Base-by-base conservation (phyloP, 495 filamentous ascomycete species). In the Penicillium salamii region DNA sequence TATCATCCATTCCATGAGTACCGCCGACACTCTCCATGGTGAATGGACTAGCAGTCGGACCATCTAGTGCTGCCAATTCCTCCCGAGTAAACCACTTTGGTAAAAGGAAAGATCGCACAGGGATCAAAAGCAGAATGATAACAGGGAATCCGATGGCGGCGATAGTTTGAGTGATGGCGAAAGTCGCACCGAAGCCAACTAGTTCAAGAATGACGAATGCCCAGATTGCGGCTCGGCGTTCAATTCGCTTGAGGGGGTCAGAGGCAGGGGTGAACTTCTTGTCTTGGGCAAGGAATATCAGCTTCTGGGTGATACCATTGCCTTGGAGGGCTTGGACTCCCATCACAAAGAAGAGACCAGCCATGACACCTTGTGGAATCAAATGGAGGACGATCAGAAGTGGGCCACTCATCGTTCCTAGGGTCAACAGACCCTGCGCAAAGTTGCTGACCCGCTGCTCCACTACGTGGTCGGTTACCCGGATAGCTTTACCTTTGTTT, bases 161-260 rank as follows among this genome's bases (percentile, higher is more conserved):
- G 41, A 96, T 89, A 0, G 92, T 96, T 68, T 97, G 91, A 7
- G 90, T 92, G 56, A 96, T 92, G n/a, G 90, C 91, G 63, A 97
- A 93, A 2, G 88, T 95, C 1, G 84, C 88, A 3, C 75, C 89
- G 58, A 97, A 93, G 1, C 88, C 90, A 24, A 88, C 12, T 5
- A 95, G 67, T 66, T 96, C 86, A n/a, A 91, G 64, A 12, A 67
- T 68, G 2, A 95, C 85, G 66, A 95, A 96, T 5, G 62, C 63
- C 86, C 88, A 95, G 53, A 95, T 76, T 2, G 84, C 82, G 8
- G 50, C 48, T 8, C 84, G 79, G 17, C 86, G 79, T 17, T 76
- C 63, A 17, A 90, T 65, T 7, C 67, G 67, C 44, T 76, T 77
- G 9, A 96, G 81, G 7, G 88, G 88, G 50, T 92, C 82, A 0